Evolutionary conservation across 1,139 yeast genomes (phyloP).

Genomic region (Suhomyces maxii): DNA sequence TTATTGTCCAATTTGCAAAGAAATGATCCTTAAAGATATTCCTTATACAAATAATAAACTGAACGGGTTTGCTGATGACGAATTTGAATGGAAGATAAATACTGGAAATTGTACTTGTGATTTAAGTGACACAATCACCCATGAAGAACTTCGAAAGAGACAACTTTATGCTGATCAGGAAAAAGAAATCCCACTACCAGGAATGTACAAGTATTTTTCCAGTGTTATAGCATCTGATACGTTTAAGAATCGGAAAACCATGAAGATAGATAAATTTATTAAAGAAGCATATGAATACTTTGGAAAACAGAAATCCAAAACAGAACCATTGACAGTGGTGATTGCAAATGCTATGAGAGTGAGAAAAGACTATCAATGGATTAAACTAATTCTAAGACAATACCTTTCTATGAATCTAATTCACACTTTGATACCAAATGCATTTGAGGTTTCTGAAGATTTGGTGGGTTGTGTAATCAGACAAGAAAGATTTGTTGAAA

Average conservation of each 20-base stretch:
- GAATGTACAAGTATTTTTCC: conserved; percentile 14
- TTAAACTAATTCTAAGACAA: conserved; percentile 12
- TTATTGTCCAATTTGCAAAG: conserved; percentile 22
- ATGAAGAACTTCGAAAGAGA: conserved; percentile 22
- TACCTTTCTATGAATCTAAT: conserved; percentile 22
- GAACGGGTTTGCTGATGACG: conserved; percentile 26
- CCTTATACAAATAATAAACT: conserved; percentile 16
- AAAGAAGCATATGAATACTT: not conserved
- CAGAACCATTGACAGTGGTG: not conserved
- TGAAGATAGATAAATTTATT: conserved; percentile 5
- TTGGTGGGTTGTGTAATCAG: conserved; percentile 33
- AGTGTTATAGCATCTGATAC: conserved; percentile 7
- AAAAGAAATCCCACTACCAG: conserved; percentile 13
- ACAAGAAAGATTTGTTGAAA: conserved; percentile 32
- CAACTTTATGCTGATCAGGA: conserved; percentile 24
- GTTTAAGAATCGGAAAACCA: conserved; percentile 4
- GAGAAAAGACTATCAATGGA: conserved; percentile 1
- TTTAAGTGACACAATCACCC: conserved; percentile 12
- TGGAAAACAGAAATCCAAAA: not conserved
- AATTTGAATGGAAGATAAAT: conserved; percentile 11
- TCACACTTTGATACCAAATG: conserved; percentile 18
- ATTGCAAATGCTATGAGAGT: not conserved
- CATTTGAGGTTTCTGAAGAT: conserved; percentile 25
- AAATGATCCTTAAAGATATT: conserved; percentile 10
- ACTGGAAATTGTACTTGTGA: conserved; percentile 9